These are phyloP conservation scores for Diaporthe citri DNA, from an alignment of 2,329 filamentous ascomycete species.

Conservation along the genomic window DNA sequence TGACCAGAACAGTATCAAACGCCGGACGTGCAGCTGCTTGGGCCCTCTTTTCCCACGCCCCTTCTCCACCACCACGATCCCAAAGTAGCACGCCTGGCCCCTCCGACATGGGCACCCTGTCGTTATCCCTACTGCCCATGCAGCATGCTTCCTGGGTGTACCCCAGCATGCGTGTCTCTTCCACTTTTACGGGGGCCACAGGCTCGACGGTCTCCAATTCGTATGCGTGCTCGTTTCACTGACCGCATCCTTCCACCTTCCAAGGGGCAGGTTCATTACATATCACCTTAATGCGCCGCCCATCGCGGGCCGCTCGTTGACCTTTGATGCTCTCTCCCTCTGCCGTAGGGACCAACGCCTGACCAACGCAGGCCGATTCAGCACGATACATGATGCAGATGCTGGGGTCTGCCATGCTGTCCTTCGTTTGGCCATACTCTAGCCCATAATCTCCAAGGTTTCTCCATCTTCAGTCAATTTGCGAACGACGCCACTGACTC, in stretches of 20 bases:
- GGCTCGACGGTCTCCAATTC: slow-evolving; percentile 29
- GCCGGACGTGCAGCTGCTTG: slow-evolving; percentile 33
- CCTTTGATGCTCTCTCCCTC: slow-evolving; percentile 18
- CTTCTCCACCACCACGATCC: slow-evolving; percentile 35
- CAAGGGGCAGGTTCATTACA: slow-evolving; percentile 34
- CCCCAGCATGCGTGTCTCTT: slow-evolving; percentile 35
- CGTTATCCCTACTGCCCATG: slow-evolving; percentile 36
- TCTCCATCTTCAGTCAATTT: slow-evolving; percentile 32
- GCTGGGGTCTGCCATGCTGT: slow-evolving; percentile 38
- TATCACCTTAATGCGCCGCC: slow-evolving; percentile 34
- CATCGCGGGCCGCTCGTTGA: slow-evolving; percentile 9
- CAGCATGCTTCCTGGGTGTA: slow-evolving; percentile 30
- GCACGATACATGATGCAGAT: slow-evolving; percentile 36
- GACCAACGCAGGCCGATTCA: slow-evolving; percentile 36
- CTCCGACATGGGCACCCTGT: slow-evolving; percentile 29
- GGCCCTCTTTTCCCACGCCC: slow-evolving; percentile 33
- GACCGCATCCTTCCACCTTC: slow-evolving; percentile 37
- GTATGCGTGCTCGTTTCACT: slow-evolving; percentile 34
- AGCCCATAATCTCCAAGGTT: slow-evolving; percentile 33
- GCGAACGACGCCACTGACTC: slow-evolving; percentile 38
- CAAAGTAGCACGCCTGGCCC: slow-evolving; percentile 24
- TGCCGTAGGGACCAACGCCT: slow-evolving; percentile 24
- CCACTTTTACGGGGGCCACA: slow-evolving; percentile 34
- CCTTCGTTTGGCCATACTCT: slow-evolving; percentile 33
- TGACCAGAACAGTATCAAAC: slow-evolving; percentile 33